Evolutionary conservation across 768 basidiomycete genomes (phyloP).

Genomic region (Suillus fuscotomentosus): DNA sequence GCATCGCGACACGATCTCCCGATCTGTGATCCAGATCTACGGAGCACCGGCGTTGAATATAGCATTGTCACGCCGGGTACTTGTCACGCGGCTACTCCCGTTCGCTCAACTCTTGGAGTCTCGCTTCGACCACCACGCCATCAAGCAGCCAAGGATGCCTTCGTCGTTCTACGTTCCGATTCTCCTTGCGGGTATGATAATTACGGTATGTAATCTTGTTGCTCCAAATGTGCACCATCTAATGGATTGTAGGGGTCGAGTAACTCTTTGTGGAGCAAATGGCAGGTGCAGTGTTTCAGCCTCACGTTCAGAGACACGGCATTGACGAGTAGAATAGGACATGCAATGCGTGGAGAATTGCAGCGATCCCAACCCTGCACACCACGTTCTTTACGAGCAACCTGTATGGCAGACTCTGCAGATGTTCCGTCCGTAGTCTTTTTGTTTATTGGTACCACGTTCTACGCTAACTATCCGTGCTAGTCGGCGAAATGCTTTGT

Average conservation of each 20-base stretch:
- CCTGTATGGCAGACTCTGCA: conserved; percentile 92
- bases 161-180: conserved; percentile 66
- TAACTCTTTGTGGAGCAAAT: conserved; percentile 83
- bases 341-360: conserved; percentile 99
- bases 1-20: conserved; percentile 18
- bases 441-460: conserved; percentile 9
- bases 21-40: conserved; percentile 5
- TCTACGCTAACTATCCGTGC: conserved; percentile 35
- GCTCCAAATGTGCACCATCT: background rate
- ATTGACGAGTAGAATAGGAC: conserved; percentile 48
- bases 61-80: conserved; percentile 15
- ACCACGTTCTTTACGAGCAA: conserved; percentile 84
- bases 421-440: conserved; percentile 72
- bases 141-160: conserved; percentile 47
- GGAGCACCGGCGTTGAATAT: background rate
- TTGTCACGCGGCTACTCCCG: background rate
- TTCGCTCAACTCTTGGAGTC: no score
- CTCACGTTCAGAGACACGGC: conserved; percentile 5
- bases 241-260: conserved; percentile 56
- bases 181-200: conserved; percentile 90
- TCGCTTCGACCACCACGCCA: background rate
- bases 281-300: conserved; percentile 52
- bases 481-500: conserved; percentile 95
- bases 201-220: conserved; percentile 54
- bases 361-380: conserved; percentile 53